These are phyloP conservation scores for Umbelopsis vinacea DNA, from an alignment of 192 early-diverging fungal species.

Conservation along the genomic window DNA sequence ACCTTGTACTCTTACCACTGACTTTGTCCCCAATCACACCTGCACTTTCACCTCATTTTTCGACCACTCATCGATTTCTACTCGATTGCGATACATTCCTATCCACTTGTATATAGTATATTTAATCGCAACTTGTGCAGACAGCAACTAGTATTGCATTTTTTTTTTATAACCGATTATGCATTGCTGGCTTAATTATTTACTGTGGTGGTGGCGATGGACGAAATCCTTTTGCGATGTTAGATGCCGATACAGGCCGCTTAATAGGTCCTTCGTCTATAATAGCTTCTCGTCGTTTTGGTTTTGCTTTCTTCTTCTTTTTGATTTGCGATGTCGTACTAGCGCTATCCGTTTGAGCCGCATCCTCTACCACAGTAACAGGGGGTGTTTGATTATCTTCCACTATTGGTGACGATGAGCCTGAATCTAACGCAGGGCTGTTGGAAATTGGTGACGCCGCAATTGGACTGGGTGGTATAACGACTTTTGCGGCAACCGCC, in stretches of 20 bases:
- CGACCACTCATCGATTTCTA: not conserved
- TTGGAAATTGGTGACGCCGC: not conserved
- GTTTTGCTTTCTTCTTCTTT: constrained; percentile 16
- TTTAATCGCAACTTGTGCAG: not conserved
- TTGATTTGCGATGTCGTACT: not conserved
- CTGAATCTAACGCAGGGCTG: not conserved
- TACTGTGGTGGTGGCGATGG: not conserved
- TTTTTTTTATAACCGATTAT: not conserved
- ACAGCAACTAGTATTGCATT: not conserved
- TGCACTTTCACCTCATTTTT: not conserved
- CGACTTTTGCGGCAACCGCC: not conserved
- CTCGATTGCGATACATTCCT: too few species aligned
- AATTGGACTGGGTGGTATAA: not conserved
- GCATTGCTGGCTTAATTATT: not conserved
- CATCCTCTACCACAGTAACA: not conserved
- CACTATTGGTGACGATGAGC: not conserved
- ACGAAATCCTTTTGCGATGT: not conserved
- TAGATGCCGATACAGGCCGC: not conserved
- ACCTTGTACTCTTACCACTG: too few species aligned
- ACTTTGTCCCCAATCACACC: too few species aligned
- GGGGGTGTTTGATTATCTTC: not conserved
- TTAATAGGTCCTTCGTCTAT: constrained; percentile 13
- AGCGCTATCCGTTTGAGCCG: not conserved
- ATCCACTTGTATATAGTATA: constrained; percentile 1
- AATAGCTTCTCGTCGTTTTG: not conserved